Evolutionary conservation across 2,329 filamentous ascomycete genomes (phyloP).

Genomic region (Xylariaceae sp.): DNA sequence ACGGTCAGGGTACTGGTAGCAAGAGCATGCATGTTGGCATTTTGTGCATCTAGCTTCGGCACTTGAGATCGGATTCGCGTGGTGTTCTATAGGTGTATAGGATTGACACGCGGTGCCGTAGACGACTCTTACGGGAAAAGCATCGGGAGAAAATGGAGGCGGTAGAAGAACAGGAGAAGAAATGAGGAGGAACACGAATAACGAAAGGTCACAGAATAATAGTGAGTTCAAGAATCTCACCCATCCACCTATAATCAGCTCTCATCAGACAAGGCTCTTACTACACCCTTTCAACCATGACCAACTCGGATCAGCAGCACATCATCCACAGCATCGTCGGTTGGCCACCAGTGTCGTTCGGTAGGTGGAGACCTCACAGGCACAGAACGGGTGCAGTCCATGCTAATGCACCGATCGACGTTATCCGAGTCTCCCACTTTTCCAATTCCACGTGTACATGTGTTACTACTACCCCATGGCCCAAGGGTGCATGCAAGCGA

Average conservation of each 20-base stretch:
- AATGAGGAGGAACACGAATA: not conserved
- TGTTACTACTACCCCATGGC: slow-evolving; percentile 3
- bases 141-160: not conserved
- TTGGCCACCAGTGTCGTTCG: not conserved
- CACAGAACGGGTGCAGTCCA: slow-evolving; percentile 1
- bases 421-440: not conserved
- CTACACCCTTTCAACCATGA: slow-evolving; percentile 14
- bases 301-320: slow-evolving; percentile 8
- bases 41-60: slow-evolving; percentile 6
- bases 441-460: slow-evolving; percentile 2
- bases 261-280: slow-evolving; percentile 11
- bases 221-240: slow-evolving; percentile 7
- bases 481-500: not conserved
- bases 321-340: not conserved
- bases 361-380: slow-evolving; percentile 4
- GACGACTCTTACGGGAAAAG: slow-evolving; percentile 3
- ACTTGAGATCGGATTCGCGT: slow-evolving; percentile 5
- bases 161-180: not conserved
- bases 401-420: slow-evolving; percentile 11
- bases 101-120: slow-evolving; percentile 7
- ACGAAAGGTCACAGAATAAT: not conserved
- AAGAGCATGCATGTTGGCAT: slow-evolving; percentile 9
- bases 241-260: not conserved
- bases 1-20: slow-evolving; percentile 8
- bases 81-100: slow-evolving; percentile 3